Base-by-base conservation (phyloP, 2,329 filamentous ascomycete species). In the Ophiostoma angusticollis region DNA sequence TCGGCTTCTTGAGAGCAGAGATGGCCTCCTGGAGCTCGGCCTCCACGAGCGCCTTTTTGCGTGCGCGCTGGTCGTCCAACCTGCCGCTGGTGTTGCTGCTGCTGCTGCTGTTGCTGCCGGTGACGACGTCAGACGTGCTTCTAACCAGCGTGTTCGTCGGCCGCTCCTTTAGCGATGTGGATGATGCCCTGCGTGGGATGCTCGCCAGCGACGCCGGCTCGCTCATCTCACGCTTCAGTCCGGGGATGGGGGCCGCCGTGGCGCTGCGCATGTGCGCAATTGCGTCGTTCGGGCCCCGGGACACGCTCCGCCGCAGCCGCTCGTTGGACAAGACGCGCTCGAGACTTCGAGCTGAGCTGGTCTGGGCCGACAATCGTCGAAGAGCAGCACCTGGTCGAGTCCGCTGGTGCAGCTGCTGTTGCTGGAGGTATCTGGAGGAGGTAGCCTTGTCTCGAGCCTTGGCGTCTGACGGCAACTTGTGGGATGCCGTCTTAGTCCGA, bases 11-110 rank as follows among this genome's bases (percentile, higher is more conserved):
- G 30, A 89, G 56, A 9, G 77, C 71, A 6, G 72, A 72, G 35
- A 91, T 87, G 8, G 84, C 84, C 42, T 84, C 73, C 47, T 75
- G 73, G 24, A 89, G 58, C 51, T 86, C 78, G 21, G 77, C 73
- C 34, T 84, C 75, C 2, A 84, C 68, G 17, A 71, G 59, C 3
- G 76, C 78, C 52, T 80, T 79, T 54, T 74, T 81, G 49, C 64
- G 74, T 23, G 72, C 65, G 56, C 73, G 83, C 1, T 61, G 54
- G 40, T 77, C 72, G 2, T 67, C 67, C 22, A 66, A 56, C 2
- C 33, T 33, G 25, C 62, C 67, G 21, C 64, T 65, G 45, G 69
- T 63, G 47, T 67, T 70, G 37, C 59, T 69, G 39, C 59, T 12
- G 16, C 9, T 17, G 21, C 11, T 16, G 25, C 9, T 19, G 5